Conservation (phyloP, 2,329 filamentous ascomycete species). For the Huntiella omanensis region DNA sequence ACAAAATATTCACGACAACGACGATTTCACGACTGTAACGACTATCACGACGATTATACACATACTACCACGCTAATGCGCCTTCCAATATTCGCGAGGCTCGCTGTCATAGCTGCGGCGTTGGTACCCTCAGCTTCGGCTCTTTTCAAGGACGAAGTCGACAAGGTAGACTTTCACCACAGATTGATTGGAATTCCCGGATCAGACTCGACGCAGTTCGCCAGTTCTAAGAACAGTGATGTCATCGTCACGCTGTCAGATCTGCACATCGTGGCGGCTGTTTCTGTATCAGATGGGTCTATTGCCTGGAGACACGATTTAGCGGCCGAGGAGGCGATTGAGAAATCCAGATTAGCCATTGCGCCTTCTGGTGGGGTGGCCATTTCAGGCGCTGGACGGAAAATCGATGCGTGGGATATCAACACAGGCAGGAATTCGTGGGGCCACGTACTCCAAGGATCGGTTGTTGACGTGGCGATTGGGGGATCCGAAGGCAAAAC, state of each 20-base stretch:
- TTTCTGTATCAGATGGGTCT: conserved; percentile 72
- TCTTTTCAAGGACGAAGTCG: conserved; percentile 80
- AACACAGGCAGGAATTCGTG: conserved; percentile 63
- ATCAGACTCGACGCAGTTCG: conserved; percentile 79
- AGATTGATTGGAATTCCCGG: conserved; percentile 70
- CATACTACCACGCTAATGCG: no score
- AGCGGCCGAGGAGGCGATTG: conserved; percentile 22
- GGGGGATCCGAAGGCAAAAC: conserved; percentile 50
- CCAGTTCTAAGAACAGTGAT: conserved; percentile 76
- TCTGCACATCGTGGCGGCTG: conserved; percentile 61
- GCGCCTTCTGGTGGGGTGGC: conserved; percentile 64
- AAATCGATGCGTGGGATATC: conserved; percentile 68
- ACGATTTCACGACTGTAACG: no score
- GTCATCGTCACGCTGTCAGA: conserved; percentile 85
- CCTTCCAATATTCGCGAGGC: no score
- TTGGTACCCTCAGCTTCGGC: conserved; percentile 23
- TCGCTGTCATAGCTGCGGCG: no score
- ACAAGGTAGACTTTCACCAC: conserved; percentile 82
- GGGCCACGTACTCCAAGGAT: conserved; percentile 39
- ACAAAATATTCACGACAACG: no score
- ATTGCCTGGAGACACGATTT: conserved; percentile 75
- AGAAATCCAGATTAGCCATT: conserved; percentile 42
- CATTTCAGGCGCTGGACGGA: conserved; percentile 49
- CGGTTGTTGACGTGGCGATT: conserved; percentile 50
- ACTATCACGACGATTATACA: no score